Evolutionary conservation across 202 grass and related monocot species (phyloP), one percentile per base, ranked within the genome.

Genomic region (Tripidium arundinaceum): DNA sequence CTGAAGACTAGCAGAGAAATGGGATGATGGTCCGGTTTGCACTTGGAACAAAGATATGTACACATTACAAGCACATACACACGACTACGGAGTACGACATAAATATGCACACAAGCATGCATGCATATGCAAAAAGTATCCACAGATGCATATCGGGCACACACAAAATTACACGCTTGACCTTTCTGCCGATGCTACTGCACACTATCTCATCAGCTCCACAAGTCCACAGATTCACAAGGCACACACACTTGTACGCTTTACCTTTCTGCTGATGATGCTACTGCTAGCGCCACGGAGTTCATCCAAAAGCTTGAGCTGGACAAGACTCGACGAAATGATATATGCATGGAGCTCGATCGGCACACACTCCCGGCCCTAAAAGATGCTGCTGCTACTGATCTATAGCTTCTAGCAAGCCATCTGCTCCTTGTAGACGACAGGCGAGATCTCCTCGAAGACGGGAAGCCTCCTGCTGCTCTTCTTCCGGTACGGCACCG

Each of bases 391-490:
- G 52, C n/a, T 57, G 52, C 31, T 69, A 40, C n/a, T 60, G 10
- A 19, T 41, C 24, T 22, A 46, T 40, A 19, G n/a, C 63, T 57
- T 85, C 76, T 86, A 97, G 78, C 86, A 91, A 62, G 90, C 86
- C 64, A 87, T 63, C 25, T 88, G 90, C 77, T 91, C 71, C 78
- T 45, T 85, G 64, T 13, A 37, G 33, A 81, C n/a, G n/a, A n/a
- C 26, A 0, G 86, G 77, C 34, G 90, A 78, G 50, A 97, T 93
- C 81, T 91, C 90, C 82, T 97, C 90, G 81, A 97, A 97, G 8
- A 97, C 89, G 5, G 93, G 93, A 24, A 97, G 83, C 78, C 93
- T 76, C 84, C 75, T 73, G 73, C 67, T 82, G 40, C 21, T 70
- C 86, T n/a, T n/a, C n/a, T 57, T 70, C 86, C 65, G 59, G 77